phyloP scores from a whole-genome alignment of 179 eudicot genomes.

The Silene vulgaris region DNA sequence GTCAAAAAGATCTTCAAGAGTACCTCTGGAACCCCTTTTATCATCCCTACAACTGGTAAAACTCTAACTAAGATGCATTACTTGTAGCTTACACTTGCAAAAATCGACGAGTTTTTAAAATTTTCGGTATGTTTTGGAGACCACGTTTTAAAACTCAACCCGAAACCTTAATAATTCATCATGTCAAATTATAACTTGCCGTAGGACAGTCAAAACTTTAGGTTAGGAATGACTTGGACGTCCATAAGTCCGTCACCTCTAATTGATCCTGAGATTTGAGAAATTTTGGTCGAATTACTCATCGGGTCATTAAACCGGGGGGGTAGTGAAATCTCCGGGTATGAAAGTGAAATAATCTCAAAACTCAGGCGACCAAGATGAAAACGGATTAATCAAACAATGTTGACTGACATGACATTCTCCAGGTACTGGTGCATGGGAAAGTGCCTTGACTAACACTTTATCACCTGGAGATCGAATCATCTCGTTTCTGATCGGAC shows the following conservation, averaged over 20 bases:
- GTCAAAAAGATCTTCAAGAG: conserved; percentile 98
- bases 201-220: no score
- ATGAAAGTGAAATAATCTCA: no score
- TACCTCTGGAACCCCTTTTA: conserved; percentile 83
- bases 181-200: no score
- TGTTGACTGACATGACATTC: not conserved
- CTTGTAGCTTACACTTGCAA: not conserved
- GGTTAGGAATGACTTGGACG: no score
- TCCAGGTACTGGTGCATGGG: conserved; percentile 99
- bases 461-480: conserved; percentile 84
- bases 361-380: no score
- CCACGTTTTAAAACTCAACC: not conserved
- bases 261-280: no score
- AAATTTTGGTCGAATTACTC: no score
- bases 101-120: not conserved
- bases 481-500: conserved; percentile 88
- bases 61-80: not conserved
- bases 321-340: no score
- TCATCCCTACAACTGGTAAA: conserved; percentile 92
- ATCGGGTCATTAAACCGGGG: no score
- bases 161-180: not conserved
- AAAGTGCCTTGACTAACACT: conserved; percentile 98
- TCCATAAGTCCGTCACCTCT: no score
- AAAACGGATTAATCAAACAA: not conserved
- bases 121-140: not conserved